phyloP scores from a whole-genome alignment of 805 yeast genomes.

The Torulaspora franciscae region DNA sequence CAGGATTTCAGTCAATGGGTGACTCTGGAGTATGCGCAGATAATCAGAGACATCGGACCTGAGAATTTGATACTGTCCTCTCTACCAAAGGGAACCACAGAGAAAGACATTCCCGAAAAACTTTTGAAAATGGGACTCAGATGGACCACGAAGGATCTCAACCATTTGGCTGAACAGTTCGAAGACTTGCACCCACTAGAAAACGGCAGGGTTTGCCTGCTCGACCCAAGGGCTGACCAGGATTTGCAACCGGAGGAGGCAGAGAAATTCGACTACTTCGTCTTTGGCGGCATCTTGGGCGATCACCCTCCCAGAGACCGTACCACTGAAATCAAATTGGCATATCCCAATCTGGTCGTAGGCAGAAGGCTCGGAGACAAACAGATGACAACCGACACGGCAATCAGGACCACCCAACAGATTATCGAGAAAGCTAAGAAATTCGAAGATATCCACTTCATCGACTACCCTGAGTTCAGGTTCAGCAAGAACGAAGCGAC shows the following conservation, averaged over 20 bases:
- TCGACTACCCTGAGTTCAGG: slow-evolving; percentile 91
- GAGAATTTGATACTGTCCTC: slow-evolving; percentile 74
- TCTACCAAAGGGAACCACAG: slow-evolving; percentile 58
- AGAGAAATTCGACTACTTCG: slow-evolving; percentile 70
- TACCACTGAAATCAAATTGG: slow-evolving; percentile 77
- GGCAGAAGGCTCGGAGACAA: slow-evolving; percentile 83
- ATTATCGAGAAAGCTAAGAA: slow-evolving; percentile 55
- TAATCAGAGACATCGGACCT: slow-evolving; percentile 75
- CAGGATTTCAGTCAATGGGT: slow-evolving; percentile 97
- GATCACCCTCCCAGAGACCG: slow-evolving; percentile 90
- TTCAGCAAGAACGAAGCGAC: slow-evolving; percentile 86
- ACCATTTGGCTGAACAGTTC: slow-evolving; percentile 38
- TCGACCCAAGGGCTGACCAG: slow-evolving; percentile 80
- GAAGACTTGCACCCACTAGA: slow-evolving; percentile 44
- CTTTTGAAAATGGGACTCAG: slow-evolving; percentile 60
- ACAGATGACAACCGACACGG: slow-evolving; percentile 98
- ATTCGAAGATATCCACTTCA: slow-evolving; percentile 73
- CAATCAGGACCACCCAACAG: slow-evolving; percentile 82
- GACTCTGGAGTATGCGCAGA: slow-evolving; percentile 74
- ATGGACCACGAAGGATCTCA: slow-evolving; percentile 76
- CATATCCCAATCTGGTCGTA: slow-evolving; percentile 62
- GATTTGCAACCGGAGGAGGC: slow-evolving; percentile 73
- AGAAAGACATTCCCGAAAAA: slow-evolving; percentile 56
- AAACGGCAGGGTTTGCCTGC: slow-evolving; percentile 60
- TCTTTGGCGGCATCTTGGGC: slow-evolving; percentile 94